phyloP scores from a whole-genome alignment of 306 rosid genomes.

The Amphicarpaea edgeworthii region DNA sequence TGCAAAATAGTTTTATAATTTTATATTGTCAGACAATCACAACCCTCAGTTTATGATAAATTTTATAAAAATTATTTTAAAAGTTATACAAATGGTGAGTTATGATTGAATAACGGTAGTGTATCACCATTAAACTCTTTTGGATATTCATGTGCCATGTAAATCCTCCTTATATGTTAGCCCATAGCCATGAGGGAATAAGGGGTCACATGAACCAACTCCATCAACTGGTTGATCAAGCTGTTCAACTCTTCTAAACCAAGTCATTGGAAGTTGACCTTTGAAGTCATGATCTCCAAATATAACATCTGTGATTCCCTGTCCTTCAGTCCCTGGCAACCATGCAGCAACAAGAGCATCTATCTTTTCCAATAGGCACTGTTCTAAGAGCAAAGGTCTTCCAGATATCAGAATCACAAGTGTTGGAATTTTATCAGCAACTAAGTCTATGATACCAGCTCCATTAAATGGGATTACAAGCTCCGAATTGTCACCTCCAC shows the following conservation, averaged over 20 bases:
- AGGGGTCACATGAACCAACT: constrained; percentile 56
- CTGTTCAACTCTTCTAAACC: constrained; percentile 68
- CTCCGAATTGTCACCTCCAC: constrained; percentile 66
- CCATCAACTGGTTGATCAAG: constrained; percentile 54
- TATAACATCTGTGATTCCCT: constrained; percentile 74
- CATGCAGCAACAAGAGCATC: constrained; percentile 85
- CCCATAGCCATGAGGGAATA: constrained; percentile 73
- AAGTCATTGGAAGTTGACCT: constrained; percentile 78
- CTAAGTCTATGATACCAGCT: constrained; percentile 55
- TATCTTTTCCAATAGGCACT: constrained; percentile 60
- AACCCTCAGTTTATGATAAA: too few species aligned
- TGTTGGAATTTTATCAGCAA: constrained; percentile 74
- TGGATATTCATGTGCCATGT: not conserved
- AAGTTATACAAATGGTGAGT: too few species aligned
- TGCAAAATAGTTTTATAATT: too few species aligned
- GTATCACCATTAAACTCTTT: too few species aligned
- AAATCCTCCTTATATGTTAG: constrained; percentile 45
- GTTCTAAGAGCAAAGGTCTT: constrained; percentile 77
- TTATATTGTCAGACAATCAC: too few species aligned
- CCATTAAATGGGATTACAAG: constrained; percentile 72
- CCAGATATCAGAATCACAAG: constrained; percentile 80
- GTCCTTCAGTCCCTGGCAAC: constrained; percentile 87
- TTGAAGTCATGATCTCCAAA: constrained; percentile 76
- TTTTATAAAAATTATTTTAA: too few species aligned
- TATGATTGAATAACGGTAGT: too few species aligned